Percentiles rank a stretch among this genome's conserved stretches.
These are phyloP conservation scores for Cairneyella variabilis DNA, from an alignment of 495 filamentous ascomycete species.

Conservation along the genomic window DNA sequence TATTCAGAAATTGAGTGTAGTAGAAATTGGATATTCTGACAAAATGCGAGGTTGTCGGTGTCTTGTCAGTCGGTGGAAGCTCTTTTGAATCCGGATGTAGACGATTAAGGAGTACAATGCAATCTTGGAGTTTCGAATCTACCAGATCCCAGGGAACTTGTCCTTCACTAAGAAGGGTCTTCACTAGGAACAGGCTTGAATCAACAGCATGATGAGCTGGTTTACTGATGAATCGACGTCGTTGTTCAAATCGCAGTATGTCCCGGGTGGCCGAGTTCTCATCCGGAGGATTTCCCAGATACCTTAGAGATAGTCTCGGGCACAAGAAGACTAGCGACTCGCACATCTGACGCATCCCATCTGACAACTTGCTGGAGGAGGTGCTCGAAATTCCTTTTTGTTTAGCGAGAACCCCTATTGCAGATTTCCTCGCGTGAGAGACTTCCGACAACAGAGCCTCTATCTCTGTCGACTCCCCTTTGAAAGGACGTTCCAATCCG, in stretches of 20 bases:
- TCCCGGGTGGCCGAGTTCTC: conserved; percentile 42
- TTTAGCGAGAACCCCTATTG: conserved; percentile 46
- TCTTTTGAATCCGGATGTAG: conserved; percentile 32
- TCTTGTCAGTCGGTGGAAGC: conserved; percentile 27
- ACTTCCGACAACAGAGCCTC: conserved; percentile 66
- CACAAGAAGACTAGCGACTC: conserved; percentile 47
- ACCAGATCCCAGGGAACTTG: conserved; percentile 43
- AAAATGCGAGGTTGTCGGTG: conserved; percentile 37
- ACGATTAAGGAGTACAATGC: conserved; percentile 43
- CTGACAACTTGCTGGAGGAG: not conserved
- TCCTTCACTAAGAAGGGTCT: conserved; percentile 36
- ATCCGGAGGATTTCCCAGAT: conserved; percentile 49
- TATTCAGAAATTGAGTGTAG: conserved; percentile 53
- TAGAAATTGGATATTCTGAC: conserved; percentile 75
- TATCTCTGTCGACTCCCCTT: conserved; percentile 60
- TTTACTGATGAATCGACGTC: conserved; percentile 44
- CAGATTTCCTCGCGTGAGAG: conserved; percentile 57
- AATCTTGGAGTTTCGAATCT: conserved; percentile 53
- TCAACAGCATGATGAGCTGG: conserved; percentile 48
- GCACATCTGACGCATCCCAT: conserved; percentile 28
- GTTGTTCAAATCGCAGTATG: conserved; percentile 49
- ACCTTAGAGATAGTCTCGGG: conserved; percentile 48
- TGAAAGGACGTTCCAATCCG: conserved; percentile 50
- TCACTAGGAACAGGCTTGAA: conserved; percentile 49
- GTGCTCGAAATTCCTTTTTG: not conserved